Base-by-base conservation (phyloP, 805 yeast genomes). In the Yarrowia phangngaensis region DNA sequence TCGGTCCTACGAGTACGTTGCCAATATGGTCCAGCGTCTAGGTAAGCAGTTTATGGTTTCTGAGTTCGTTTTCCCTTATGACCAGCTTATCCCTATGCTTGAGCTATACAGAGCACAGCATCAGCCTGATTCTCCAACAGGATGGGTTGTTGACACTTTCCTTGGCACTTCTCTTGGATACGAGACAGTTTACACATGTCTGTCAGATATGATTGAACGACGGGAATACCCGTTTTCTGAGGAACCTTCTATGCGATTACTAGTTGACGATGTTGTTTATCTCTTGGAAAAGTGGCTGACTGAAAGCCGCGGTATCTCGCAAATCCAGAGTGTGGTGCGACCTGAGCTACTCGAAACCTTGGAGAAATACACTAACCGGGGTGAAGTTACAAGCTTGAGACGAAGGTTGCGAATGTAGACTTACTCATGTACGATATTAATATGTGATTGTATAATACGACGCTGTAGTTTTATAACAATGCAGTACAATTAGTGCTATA, bases 41-140 rank as follows among this genome's bases (percentile, higher is more conserved):
- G 96, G 95, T 0, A 70, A 76, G 52, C 77, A 76, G 60, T 70
- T 87, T 41, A 71, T 76, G 47, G 74, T 75, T 17, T 78, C 84
- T 31, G 95, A 87, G 57, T 72, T 78, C 58, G 83, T 88, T 3
- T 87, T 89, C 69, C 95, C 96, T 14, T 72, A 84, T 6, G 77
- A 77, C 54, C 80, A 78, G 50, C 69, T 89, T 36, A 70, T 86
- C 56, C 82, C 84, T 52, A 69, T 82, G 53, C 67, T 85, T 36
- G 72, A 81, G 55, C 76, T 75, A 55, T 72, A 79, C 56, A 69
- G 82, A 30, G 68, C 70, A 27, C 75, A 71, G 48, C 56, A 61
- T 33, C 56, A 64, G 30, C 67, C 70, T 46, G 60, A 52, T 58
- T 74, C 61, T 58, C 81, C 56, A 1, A 49, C 51, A 3, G 68